These are phyloP conservation scores for Linum lewisii DNA, from an alignment of 345 rosid species.

Conservation along the genomic window DNA sequence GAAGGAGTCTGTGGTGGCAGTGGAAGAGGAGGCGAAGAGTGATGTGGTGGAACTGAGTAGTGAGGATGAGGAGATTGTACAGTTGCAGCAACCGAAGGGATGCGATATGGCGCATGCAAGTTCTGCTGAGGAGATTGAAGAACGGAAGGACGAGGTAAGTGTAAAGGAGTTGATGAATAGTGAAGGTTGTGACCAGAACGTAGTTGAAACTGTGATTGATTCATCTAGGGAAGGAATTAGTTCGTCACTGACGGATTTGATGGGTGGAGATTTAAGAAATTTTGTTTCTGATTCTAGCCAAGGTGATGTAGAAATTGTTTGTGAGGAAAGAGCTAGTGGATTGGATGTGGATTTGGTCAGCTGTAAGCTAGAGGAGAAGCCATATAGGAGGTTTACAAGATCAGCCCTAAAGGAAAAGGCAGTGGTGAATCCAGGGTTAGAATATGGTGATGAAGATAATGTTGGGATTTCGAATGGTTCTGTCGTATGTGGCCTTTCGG, in stretches of 20 bases:
- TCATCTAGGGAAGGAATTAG: slow-evolving; percentile 18
- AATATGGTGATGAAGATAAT: not conserved
- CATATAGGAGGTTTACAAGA: slow-evolving; percentile 23
- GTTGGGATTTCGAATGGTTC: not conserved
- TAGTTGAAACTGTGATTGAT: slow-evolving; percentile 8
- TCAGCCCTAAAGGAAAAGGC: slow-evolving; percentile 20
- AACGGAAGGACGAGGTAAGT: not conserved
- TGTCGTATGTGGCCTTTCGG: too few relatives aligned
- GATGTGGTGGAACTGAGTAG: slow-evolving; percentile 46
- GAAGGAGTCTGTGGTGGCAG: slow-evolving; percentile 17
- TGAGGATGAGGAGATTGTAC: slow-evolving; percentile 35
- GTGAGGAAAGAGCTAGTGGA: not conserved
- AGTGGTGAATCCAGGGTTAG: not conserved
- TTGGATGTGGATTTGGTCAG: not conserved
- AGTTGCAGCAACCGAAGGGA: slow-evolving; percentile 4
- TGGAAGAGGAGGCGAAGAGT: slow-evolving; percentile 63
- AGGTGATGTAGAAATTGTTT: too few relatives aligned
- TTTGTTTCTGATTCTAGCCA: not conserved
- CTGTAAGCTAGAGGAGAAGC: not conserved
- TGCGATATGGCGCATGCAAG: not conserved
- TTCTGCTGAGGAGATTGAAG: too few relatives aligned
- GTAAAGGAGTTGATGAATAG: slow-evolving; percentile 1
- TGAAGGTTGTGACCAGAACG: slow-evolving; percentile 7
- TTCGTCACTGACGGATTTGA: slow-evolving; percentile 11
- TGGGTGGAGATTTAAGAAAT: not conserved